These are phyloP conservation scores for Peronospora tabacina DNA, from an alignment of 352 stramenopile species.

Conservation along the genomic window DNA sequence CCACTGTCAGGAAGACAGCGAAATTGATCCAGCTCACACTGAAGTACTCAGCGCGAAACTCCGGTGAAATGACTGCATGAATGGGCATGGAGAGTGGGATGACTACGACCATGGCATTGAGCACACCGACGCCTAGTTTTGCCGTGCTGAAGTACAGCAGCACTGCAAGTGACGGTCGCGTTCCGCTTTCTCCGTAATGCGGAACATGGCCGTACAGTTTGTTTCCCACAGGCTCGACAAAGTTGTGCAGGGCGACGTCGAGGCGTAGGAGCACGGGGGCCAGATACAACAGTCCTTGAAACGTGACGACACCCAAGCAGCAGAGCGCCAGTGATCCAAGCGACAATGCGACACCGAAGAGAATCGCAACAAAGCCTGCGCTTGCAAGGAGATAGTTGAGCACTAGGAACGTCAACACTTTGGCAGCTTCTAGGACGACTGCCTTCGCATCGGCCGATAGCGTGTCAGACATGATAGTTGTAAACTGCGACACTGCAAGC, in stretches of 20 bases:
- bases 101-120: constrained; percentile 32
- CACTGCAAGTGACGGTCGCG: constrained; percentile 30
- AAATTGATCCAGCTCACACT: constrained; percentile 19
- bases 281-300: constrained; percentile 54
- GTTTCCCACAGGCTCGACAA: constrained; percentile 35
- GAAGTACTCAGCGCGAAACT: constrained; percentile 32
- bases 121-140: constrained; percentile 34
- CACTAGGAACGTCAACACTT: constrained; percentile 44
- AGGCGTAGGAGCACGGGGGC: constrained; percentile 40
- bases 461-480: constrained; percentile 14
- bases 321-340: constrained; percentile 53
- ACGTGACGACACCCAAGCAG: constrained; percentile 52
- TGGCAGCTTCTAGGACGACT: constrained; percentile 8
- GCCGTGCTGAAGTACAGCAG: constrained; percentile 38
- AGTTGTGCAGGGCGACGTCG: constrained; percentile 60
- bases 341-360: constrained; percentile 42
- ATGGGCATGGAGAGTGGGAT: constrained; percentile 37
- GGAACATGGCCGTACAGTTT: constrained; percentile 30
- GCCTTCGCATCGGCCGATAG: neutral
- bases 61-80: constrained; percentile 30
- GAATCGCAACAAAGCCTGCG: constrained; percentile 41
- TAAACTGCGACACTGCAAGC: constrained; percentile 15
- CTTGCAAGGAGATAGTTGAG: constrained; percentile 52
- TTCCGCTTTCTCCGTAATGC: constrained; percentile 21
- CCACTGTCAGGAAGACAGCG: constrained; percentile 18